These are phyloP conservation scores for Acidiella bohemica DNA, from an alignment of 495 filamentous ascomycete genomes.

Conservation along the genomic window DNA sequence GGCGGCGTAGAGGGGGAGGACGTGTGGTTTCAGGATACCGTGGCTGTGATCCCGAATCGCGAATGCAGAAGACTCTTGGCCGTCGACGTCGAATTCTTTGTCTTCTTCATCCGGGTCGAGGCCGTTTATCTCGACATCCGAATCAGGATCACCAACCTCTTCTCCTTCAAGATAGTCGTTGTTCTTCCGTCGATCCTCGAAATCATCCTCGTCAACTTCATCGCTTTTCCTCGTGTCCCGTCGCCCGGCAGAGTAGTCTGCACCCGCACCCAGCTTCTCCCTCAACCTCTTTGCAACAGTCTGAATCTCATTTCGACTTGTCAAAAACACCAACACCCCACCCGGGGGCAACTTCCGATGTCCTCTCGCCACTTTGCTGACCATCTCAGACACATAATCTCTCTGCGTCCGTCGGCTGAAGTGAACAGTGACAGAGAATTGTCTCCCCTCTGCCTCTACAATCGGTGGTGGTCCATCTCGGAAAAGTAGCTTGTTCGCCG, in stretches of 20 bases:
- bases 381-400: conserved; percentile 83
- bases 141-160: conserved; percentile 22
- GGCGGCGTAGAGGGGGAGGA: conserved; percentile 85
- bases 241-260: not conserved
- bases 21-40: conserved; percentile 44
- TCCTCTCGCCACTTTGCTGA: conserved; percentile 73
- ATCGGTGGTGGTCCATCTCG: conserved; percentile 57
- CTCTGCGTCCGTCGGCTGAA: conserved; percentile 70
- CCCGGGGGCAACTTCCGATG: conserved; percentile 85
- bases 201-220: conserved; percentile 14
- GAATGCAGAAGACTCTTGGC: conserved; percentile 24
- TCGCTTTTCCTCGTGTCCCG: too few species aligned
- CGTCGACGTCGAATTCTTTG: conserved; percentile 45
- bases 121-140: conserved; percentile 31
- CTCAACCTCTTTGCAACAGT: conserved; percentile 64
- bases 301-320: conserved; percentile 81
- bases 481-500: conserved; percentile 69
- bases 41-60: not conserved
- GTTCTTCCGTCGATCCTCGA: conserved; percentile 17
- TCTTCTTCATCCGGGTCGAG: conserved; percentile 40
- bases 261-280: conserved; percentile 24
- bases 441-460: conserved; percentile 83
- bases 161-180: conserved; percentile 12
- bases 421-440: conserved; percentile 80
- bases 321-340: conserved; percentile 89